Conservation (phyloP, 116 monocot species). For the Iris pallida region DNA sequence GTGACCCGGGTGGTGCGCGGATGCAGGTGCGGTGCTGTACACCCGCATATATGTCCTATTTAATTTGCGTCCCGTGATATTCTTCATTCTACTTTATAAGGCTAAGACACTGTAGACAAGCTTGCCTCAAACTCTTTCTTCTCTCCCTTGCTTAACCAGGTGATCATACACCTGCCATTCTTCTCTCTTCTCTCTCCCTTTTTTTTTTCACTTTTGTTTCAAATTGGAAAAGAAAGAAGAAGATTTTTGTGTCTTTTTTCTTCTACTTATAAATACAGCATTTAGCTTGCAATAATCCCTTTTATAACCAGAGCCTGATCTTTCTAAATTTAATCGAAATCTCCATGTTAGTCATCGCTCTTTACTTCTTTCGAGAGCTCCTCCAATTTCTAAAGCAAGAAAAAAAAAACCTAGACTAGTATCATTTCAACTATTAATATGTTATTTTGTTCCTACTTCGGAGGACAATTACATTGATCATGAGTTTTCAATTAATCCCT, state of each 20-base stretch:
- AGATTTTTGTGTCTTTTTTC: background rate
- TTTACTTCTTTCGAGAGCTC: too few species aligned
- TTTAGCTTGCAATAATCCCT: slow-evolving; percentile 15
- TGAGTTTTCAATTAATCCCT: too few species aligned
- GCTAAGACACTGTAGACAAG: background rate
- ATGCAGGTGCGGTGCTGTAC: too few species aligned
- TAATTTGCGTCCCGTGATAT: background rate
- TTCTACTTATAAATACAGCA: slow-evolving; percentile 12
- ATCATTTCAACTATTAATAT: too few species aligned
- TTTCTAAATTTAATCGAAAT: too few species aligned
- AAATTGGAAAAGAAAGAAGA: background rate
- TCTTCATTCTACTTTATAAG: slow-evolving; percentile 8
- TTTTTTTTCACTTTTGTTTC: background rate
- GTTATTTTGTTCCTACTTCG: too few species aligned
- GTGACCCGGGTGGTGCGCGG: background rate
- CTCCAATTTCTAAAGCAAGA: too few species aligned
- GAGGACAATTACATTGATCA: too few species aligned
- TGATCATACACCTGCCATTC: slow-evolving; percentile 3
- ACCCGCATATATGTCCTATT: background rate
- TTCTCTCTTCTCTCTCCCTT: slow-evolving; percentile 2
- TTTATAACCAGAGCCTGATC: slow-evolving; percentile 17
- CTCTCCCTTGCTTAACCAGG: background rate
- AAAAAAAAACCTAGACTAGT: too few species aligned
- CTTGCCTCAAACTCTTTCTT: background rate
- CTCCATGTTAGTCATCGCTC: too few species aligned